These are phyloP conservation scores for Podaxis sp. DNA, from an alignment of 768 basidiomycete genomes.

Conservation along the genomic window DNA sequence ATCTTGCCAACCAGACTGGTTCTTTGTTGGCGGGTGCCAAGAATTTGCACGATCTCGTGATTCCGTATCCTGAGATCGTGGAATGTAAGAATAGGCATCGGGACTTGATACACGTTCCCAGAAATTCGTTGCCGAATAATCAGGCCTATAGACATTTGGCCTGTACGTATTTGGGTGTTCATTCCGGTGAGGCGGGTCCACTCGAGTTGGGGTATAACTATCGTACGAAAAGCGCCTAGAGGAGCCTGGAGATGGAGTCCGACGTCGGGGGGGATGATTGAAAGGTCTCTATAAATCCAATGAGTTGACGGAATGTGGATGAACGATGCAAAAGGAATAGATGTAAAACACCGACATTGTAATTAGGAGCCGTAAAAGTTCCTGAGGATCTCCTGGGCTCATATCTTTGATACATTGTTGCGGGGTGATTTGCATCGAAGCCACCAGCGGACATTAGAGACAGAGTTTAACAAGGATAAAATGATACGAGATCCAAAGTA, in stretches of 20 bases:
- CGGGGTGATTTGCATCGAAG: constrained; percentile 34
- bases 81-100: constrained; percentile 39
- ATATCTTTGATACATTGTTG: constrained; percentile 29
- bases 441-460: constrained; percentile 40
- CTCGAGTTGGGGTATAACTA: constrained; percentile 45
- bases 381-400: constrained; percentile 34
- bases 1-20: constrained; percentile 36
- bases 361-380: constrained; percentile 24
- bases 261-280: constrained; percentile 35
- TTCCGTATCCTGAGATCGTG: constrained; percentile 39
- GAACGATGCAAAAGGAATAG: constrained; percentile 6
- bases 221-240: constrained; percentile 48
- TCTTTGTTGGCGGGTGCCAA: constrained; percentile 35
- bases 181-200: constrained; percentile 35
- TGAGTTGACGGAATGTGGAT: constrained; percentile 10
- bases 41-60: constrained; percentile 44
- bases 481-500: constrained; percentile 11
- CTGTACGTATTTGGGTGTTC: constrained; percentile 42
- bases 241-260: constrained; percentile 48
- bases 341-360: constrained; percentile 39
- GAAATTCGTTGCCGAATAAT: constrained; percentile 26
- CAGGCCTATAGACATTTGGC: constrained; percentile 32
- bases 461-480: background rate
- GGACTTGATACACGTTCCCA: constrained; percentile 53
- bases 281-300: constrained; percentile 31